Base-by-base conservation (phyloP, 257 asterid genomes). In the Nicotiana otophora region DNA sequence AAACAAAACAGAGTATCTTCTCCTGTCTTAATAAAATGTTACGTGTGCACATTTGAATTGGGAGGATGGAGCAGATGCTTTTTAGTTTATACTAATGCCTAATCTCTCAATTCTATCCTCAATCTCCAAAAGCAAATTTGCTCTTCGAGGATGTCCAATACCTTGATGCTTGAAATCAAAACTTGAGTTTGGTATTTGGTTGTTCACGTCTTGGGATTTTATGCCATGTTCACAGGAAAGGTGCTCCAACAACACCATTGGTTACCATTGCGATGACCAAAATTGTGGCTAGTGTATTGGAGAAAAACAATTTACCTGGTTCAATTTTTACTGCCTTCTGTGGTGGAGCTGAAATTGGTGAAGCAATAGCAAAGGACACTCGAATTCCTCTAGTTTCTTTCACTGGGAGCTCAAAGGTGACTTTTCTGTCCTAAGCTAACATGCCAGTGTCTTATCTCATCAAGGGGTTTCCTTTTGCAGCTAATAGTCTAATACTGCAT, bases 171-270 rank as follows among this genome's bases (percentile, higher is more conserved):
- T 36, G 31, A 10, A 68, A 3, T 12, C 7, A 34, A 17, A 68
- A 23, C 79, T 26, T 7, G 16, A 14, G 39, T 48, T 74, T 26
- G 10, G 63, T 28, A 75, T 75, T 68, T 42, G 62, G 61, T 67
- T 79, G 65, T 36, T 58, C 80, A 63, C 80, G 53, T 26, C 63
- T 75, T 75, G 80, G 28, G 62, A 75, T 51, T 51, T 48, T 75
- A 17, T 85, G 55, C 75, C 66, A 7, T 54, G 31, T 55, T 80
- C 85, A 82, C 89, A 96, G 99, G 99, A 96, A 96, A 89, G 98
- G 99, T 80, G 99, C 99, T 90, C 99, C 99, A 61, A 92, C 99
- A 39, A 96, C 99, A 63, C 97, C 98, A 79, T 84, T 96, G 92
- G 88, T 93, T 78, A 96, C 98, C 77, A 85, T 96, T 82, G 98